Conservation (phyloP, 768 basidiomycete species). For the Termitomyces eurrhizus region DNA sequence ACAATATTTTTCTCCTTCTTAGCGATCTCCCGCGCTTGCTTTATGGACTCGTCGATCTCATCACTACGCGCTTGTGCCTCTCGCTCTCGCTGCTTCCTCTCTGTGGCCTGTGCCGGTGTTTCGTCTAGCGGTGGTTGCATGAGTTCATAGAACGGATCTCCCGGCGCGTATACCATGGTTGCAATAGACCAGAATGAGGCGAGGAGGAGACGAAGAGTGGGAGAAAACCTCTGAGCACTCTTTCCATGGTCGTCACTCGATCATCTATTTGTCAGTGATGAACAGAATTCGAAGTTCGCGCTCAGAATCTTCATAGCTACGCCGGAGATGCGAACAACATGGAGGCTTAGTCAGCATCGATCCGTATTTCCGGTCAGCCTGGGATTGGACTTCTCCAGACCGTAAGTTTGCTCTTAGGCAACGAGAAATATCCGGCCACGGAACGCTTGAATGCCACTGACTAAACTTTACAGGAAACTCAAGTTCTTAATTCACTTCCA, state of each 20-base stretch:
- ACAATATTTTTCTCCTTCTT: conserved; percentile 46
- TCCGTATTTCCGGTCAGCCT: neutral
- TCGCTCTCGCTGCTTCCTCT: conserved; percentile 40
- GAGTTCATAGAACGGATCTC: conserved; percentile 41
- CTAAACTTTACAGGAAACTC: neutral
- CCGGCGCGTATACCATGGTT: conserved; percentile 32
- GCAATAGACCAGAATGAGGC: conserved; percentile 6
- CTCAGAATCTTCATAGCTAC: neutral
- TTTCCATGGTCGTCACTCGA: neutral
- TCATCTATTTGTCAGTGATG: conserved; percentile 4
- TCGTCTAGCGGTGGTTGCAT: conserved; percentile 50
- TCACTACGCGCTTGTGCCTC: conserved; percentile 48
- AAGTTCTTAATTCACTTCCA: neutral
- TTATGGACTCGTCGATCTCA: conserved; percentile 58
- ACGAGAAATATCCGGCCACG: neutral
- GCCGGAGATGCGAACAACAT: neutral
- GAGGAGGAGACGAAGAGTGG: conserved; percentile 10
- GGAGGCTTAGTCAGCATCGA: neutral
- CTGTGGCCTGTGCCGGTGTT: conserved; percentile 46
- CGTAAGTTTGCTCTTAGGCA: neutral
- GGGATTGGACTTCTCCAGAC: too few relatives aligned
- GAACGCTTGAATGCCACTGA: neutral
- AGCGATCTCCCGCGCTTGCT: conserved; percentile 37
- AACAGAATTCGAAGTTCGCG: neutral
- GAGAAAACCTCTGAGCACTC: neutral